Conservation (phyloP, 768 basidiomycete species). For the Thelephora ganbajun region DNA sequence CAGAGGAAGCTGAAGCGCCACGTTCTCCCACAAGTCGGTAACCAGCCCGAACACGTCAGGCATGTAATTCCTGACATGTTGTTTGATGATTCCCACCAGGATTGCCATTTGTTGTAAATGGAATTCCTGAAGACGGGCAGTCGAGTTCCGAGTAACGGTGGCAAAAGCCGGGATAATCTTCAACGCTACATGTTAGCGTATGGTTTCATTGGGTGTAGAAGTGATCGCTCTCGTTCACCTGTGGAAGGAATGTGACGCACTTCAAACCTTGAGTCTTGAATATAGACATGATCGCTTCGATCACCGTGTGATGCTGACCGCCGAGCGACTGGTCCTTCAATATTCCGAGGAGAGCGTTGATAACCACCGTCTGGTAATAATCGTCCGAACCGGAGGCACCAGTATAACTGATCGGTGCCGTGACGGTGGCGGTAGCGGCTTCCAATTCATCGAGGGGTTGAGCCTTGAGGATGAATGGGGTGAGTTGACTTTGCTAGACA, state of each 20-base stretch:
- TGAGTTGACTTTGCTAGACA: too few relatives aligned
- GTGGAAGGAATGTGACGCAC: slow-evolving; percentile 89
- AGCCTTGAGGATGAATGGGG: background rate
- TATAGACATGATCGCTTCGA: slow-evolving; percentile 90
- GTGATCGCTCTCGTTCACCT: slow-evolving; percentile 31
- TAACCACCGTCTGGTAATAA: slow-evolving; percentile 94
- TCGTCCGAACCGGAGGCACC: slow-evolving; percentile 67
- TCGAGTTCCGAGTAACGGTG: slow-evolving; percentile 67
- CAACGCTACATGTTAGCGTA: slow-evolving; percentile 1
- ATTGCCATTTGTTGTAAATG: slow-evolving; percentile 93
- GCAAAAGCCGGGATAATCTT: slow-evolving; percentile 95
- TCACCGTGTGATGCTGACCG: slow-evolving; percentile 82
- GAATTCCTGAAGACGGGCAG: slow-evolving; percentile 79
- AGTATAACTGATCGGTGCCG: slow-evolving; percentile 54
- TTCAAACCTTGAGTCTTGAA: slow-evolving; percentile 97
- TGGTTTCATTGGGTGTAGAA: background rate
- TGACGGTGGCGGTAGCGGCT: slow-evolving; percentile 36
- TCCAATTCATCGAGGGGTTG: slow-evolving; percentile 21
- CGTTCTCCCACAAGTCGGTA: slow-evolving; percentile 82
- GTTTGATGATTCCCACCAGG: slow-evolving; percentile 90
- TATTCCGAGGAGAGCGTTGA: slow-evolving; percentile 75
- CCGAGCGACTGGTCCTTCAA: slow-evolving; percentile 81
- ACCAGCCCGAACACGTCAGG: slow-evolving; percentile 75
- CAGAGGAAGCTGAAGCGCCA: slow-evolving; percentile 75
- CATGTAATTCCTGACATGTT: slow-evolving; percentile 89